Evolutionary conservation across 192 early-diverging fungal genomes (phyloP).

Genomic region (Umbelopsis ramanniana): DNA sequence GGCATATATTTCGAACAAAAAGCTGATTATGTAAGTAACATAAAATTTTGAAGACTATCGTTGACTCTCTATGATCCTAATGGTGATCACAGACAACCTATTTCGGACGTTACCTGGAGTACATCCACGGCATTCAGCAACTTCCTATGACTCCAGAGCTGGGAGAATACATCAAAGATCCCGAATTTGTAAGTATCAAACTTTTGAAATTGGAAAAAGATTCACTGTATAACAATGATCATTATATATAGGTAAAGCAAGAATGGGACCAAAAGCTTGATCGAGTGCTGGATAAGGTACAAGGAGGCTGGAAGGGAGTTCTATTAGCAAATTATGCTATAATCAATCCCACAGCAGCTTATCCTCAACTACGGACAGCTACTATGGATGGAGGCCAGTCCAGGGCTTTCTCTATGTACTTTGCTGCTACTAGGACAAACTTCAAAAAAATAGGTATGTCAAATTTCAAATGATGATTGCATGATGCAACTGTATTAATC

Average conservation of each 20-base stretch:
- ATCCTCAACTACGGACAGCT: slow-evolving; percentile 28
- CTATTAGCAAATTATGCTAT: slow-evolving; percentile 38
- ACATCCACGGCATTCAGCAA: slow-evolving; percentile 47
- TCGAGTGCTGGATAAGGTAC: neutral
- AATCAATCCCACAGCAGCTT: slow-evolving; percentile 38
- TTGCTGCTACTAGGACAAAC: slow-evolving; percentile 36
- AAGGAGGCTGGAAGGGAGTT: slow-evolving; percentile 38
- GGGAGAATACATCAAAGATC: slow-evolving; percentile 32
- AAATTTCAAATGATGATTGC: too few species aligned
- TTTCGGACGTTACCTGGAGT: slow-evolving; percentile 43
- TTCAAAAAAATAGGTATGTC: slow-evolving; percentile 25
- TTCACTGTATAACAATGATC: neutral
- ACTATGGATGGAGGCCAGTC: slow-evolving; percentile 43
- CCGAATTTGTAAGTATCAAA: slow-evolving; percentile 34
- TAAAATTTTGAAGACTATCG: too few species aligned
- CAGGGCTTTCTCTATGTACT: slow-evolving; percentile 38
- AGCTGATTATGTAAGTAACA: slow-evolving; percentile 40
- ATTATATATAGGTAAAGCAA: slow-evolving; percentile 34
- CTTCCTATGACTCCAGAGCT: slow-evolving; percentile 45
- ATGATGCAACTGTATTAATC: neutral
- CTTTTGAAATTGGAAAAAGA: neutral
- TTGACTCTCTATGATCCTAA: neutral
- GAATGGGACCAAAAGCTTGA: slow-evolving; percentile 42
- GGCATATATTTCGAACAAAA: slow-evolving; percentile 47
- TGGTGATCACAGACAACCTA: slow-evolving; percentile 36